phyloP scores from a whole-genome alignment of 176 grass and related monocot genomes.

The Aegilops speltoides region DNA sequence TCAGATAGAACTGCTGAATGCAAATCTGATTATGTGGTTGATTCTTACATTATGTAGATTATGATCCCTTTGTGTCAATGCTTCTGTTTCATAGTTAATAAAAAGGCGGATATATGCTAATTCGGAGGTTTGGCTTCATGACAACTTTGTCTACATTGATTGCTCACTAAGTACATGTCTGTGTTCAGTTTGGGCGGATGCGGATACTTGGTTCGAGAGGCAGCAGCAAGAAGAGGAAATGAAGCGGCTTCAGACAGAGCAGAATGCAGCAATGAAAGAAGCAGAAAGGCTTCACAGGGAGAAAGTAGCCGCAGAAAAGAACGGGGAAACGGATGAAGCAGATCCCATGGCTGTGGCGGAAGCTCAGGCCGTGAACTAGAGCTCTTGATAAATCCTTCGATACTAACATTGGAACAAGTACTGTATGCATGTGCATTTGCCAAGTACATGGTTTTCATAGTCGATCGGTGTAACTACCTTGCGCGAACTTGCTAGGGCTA shows the following conservation, averaged over 20 bases:
- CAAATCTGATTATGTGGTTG: neutral
- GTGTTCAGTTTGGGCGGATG: constrained; percentile 87
- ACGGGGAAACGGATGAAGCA: constrained; percentile 90
- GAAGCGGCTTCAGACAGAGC: constrained; percentile 78
- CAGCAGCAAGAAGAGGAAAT: constrained; percentile 99
- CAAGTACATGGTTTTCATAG: neutral
- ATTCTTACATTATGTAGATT: neutral
- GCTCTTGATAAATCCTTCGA: neutral
- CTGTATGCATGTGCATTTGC: neutral
- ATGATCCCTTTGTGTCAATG: neutral
- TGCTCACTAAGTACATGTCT: constrained; percentile 17
- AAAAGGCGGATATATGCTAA: neutral
- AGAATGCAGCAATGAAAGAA: constrained; percentile 79
- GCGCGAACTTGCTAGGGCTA: neutral
- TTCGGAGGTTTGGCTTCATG: neutral
- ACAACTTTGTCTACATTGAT: neutral
- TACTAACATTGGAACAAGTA: constrained; percentile 23
- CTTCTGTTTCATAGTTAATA: neutral
- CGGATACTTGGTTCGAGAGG: constrained; percentile 99
- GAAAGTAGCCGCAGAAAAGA: constrained; percentile 66
- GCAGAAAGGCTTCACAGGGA: constrained; percentile 88
- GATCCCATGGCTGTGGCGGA: constrained; percentile 83
- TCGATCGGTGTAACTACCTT: neutral
- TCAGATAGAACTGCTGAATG: neutral
- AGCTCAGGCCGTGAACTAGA: constrained; percentile 55